phyloP scores from a whole-genome alignment of 148 eudicot species.

The Vaccinium vitisidaea region DNA sequence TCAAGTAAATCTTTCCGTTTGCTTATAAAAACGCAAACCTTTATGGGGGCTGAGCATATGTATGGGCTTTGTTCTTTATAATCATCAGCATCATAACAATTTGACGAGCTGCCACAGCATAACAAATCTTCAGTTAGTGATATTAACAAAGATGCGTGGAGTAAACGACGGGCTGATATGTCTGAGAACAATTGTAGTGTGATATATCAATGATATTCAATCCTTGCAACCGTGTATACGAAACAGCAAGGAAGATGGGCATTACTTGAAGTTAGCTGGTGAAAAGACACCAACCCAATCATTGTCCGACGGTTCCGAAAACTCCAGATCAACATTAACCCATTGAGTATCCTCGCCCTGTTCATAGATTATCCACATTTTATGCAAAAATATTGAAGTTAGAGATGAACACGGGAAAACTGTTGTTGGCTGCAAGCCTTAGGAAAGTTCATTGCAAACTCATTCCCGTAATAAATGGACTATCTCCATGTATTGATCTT shows the following conservation, averaged over 20 bases:
- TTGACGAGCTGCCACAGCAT: conserved; percentile 50
- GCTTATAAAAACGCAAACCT: conserved; percentile 37
- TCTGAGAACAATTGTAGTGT: neutral
- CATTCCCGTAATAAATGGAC: neutral
- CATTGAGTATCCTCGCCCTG: conserved; percentile 82
- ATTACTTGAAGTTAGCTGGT: conserved; percentile 68
- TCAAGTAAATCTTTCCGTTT: neutral
- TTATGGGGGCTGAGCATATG: conserved; percentile 82
- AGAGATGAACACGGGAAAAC: neutral
- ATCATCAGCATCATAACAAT: conserved; percentile 47
- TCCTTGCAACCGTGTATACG: neutral
- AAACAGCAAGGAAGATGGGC: neutral
- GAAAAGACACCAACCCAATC: conserved; percentile 97
- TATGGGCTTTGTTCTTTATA: conserved; percentile 54
- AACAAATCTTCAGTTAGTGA: neutral
- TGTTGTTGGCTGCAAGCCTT: neutral
- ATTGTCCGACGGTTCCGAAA: conserved; percentile 55
- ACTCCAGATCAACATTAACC: conserved; percentile 57
- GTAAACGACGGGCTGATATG: neutral
- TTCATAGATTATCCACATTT: neutral
- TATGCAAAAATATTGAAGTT: neutral
- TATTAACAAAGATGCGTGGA: conserved; percentile 2
- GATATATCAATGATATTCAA: neutral
- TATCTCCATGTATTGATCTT: neutral
- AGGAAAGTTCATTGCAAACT: neutral